Evolutionary conservation across 495 filamentous ascomycete genomes (phyloP), one percentile per base, ranked within the genome.

Genomic region (Penicillium coprophilum): DNA sequence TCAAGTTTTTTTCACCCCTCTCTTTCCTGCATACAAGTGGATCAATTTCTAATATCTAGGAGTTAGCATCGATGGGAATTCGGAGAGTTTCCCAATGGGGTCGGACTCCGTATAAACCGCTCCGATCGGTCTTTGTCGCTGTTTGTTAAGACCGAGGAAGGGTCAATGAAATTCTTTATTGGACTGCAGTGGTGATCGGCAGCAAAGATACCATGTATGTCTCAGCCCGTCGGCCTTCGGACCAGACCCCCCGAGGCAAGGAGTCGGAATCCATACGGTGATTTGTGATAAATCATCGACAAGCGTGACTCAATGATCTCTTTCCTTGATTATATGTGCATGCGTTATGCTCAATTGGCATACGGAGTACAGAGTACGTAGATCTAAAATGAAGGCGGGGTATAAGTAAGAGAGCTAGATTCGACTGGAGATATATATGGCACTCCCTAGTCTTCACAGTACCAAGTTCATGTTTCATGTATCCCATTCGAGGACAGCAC

Each of bases 91-190:
- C 21, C 50, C 8, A 12, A 53, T 44, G 27, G 50, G 30, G 3
- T 34, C 28, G 40, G 47, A 36, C 4, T 15, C 47, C 10, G 31
- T 17, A 31, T 4, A 27, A 21, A 17, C 15, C 21, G 31, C 47
- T 13, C 39, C 50, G 27, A 45, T 31, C 50, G 50, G 39, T 11
- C 12, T 44, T 50, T 34, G 39, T 44, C 50, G 27, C 39, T 21
- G 27, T 53, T 34, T 23, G 4, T 39, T 2, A 47, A 15, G 10
- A 11, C 39, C 39, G 50, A 43, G 19, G 20, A 19, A 13, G 38
- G 39, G 21, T 46, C 13, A 15, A 27, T 38, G 47, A 11, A 17
- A 1, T 30, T 27, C 34, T 15, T 39, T 5, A 39, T 39, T 39
- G 47, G 47, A 20, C 1, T 17, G 32, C n/a, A 27, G 31, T 6